Conservation (phyloP, 495 filamentous ascomycete species). For the Annulohypoxylon maeteangense region DNA sequence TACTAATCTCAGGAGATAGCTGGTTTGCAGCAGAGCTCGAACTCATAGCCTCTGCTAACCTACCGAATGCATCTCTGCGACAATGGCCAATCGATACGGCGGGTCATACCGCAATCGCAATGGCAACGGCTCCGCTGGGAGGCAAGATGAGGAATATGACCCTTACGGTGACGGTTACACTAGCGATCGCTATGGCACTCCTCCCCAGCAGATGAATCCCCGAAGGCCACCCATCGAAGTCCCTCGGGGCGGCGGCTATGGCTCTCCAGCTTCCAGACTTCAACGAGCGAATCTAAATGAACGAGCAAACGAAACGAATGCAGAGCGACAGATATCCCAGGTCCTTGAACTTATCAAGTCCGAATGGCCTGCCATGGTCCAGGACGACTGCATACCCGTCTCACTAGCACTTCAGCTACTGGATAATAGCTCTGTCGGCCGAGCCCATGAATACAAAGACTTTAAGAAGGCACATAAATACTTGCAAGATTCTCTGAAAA, state of each 20-base stretch:
- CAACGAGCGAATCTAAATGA: conserved; percentile 50
- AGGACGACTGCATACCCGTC: conserved; percentile 87
- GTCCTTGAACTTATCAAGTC: conserved; percentile 74
- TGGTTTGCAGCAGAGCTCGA: conserved; percentile 4
- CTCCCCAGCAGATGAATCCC: conserved; percentile 44
- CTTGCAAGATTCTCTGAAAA: conserved; percentile 89
- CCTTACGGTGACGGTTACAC: conserved; percentile 58
- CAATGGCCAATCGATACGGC: conserved; percentile 57
- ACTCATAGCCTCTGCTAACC: conserved; percentile 5
- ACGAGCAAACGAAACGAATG: conserved; percentile 53
- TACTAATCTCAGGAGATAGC: background rate
- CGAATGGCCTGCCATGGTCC: conserved; percentile 92
- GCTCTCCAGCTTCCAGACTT: conserved; percentile 34
- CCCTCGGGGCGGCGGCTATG: conserved; percentile 25
- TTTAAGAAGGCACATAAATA: conserved; percentile 84
- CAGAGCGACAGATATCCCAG: conserved; percentile 59
- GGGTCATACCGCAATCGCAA: conserved; percentile 54
- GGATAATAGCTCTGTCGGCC: conserved; percentile 91
- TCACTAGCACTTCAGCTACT: conserved; percentile 92
- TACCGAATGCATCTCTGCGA: conserved; percentile 44
- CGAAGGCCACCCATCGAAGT: conserved; percentile 41
- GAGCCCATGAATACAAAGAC: conserved; percentile 83
- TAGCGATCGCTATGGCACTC: conserved; percentile 50
- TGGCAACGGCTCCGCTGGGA: conserved; percentile 34
- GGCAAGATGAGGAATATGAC: conserved; percentile 57